phyloP scores from a whole-genome alignment of 2,329 filamentous ascomycete species.

The Fusarium sp. region DNA sequence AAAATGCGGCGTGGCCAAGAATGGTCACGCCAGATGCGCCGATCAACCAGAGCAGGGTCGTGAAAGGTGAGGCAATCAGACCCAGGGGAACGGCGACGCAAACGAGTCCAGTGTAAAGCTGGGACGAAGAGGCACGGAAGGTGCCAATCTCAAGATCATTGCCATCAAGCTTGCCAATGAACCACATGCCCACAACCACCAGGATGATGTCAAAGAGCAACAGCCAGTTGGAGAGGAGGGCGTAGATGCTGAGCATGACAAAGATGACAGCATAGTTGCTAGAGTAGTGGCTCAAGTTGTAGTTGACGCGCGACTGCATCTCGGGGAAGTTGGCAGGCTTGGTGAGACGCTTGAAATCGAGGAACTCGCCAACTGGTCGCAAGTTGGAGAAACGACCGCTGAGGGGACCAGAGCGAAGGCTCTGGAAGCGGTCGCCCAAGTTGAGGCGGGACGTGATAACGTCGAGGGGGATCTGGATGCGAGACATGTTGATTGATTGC shows the following conservation, averaged over 20 bases:
- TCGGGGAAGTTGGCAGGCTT: slow-evolving; percentile 93
- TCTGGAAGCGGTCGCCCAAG: slow-evolving; percentile 83
- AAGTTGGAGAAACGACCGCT: slow-evolving; percentile 90
- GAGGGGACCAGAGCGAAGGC: slow-evolving; percentile 80
- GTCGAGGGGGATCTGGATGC: slow-evolving; percentile 93
- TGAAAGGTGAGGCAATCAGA: slow-evolving; percentile 84
- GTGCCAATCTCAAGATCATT: slow-evolving; percentile 87
- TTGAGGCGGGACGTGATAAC: slow-evolving; percentile 91
- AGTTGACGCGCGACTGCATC: slow-evolving; percentile 91
- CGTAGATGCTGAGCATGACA: slow-evolving; percentile 95
- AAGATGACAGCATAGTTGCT: slow-evolving; percentile 98
- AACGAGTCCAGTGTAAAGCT: slow-evolving; percentile 91
- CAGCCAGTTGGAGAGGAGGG: slow-evolving; percentile 84
- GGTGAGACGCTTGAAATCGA: slow-evolving; percentile 93
- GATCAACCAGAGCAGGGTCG: slow-evolving; percentile 92
- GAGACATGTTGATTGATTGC: slow-evolving; percentile 67
- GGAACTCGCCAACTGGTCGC: slow-evolving; percentile 89
- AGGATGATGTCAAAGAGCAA: slow-evolving; percentile 94
- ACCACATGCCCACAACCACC: slow-evolving; percentile 84
- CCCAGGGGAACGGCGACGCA: slow-evolving; percentile 85
- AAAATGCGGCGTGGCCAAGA: slow-evolving; percentile 90
- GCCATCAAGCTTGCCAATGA: slow-evolving; percentile 90
- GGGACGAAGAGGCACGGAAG: slow-evolving; percentile 84
- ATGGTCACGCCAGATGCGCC: slow-evolving; percentile 94
- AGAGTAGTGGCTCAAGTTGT: slow-evolving; percentile 96